Conservation (phyloP, 805 yeast species). For the Tetrapisispora nanseiensis region DNA sequence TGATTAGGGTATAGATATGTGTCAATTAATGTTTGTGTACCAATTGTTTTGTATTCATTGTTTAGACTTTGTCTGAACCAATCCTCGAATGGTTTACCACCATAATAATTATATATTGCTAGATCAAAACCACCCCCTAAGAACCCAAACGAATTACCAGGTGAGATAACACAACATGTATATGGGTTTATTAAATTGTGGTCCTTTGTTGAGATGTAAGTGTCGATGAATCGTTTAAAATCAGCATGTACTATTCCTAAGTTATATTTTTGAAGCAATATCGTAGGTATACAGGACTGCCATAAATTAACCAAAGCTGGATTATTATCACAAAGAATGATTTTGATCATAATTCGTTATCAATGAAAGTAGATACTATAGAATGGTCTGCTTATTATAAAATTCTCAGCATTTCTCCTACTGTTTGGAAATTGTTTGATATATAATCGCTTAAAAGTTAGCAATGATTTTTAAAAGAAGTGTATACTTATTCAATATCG, state of each 20-base stretch:
- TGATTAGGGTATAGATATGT: background rate
- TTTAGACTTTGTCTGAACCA: slow-evolving; percentile 22
- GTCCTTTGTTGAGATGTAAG: background rate
- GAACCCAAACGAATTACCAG: slow-evolving; percentile 43
- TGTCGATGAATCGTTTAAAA: background rate
- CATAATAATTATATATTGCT: slow-evolving; percentile 21
- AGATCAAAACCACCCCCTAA: slow-evolving; percentile 45
- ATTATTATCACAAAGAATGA: slow-evolving; percentile 18
- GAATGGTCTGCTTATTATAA: too few species aligned
- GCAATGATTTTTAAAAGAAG: too few species aligned
- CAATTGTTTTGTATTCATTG: slow-evolving; percentile 19
- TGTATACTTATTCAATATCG: too few species aligned
- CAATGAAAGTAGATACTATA: too few species aligned
- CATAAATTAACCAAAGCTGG: slow-evolving; percentile 11
- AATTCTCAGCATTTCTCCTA: too few species aligned
- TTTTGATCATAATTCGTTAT: slow-evolving; percentile 8
- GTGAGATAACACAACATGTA: slow-evolving; percentile 34
- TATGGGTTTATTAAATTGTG: background rate
- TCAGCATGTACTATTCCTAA: background rate
- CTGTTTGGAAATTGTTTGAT: too few species aligned
- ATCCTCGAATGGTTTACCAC: slow-evolving; percentile 19
- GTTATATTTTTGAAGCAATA: background rate
- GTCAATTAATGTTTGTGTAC: slow-evolving; percentile 8
- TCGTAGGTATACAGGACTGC: slow-evolving; percentile 8
- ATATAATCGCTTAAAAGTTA: too few species aligned